These are phyloP conservation scores for Fistulina hepatica DNA, from an alignment of 1,284 basidiomycete species.

Conservation along the genomic window DNA sequence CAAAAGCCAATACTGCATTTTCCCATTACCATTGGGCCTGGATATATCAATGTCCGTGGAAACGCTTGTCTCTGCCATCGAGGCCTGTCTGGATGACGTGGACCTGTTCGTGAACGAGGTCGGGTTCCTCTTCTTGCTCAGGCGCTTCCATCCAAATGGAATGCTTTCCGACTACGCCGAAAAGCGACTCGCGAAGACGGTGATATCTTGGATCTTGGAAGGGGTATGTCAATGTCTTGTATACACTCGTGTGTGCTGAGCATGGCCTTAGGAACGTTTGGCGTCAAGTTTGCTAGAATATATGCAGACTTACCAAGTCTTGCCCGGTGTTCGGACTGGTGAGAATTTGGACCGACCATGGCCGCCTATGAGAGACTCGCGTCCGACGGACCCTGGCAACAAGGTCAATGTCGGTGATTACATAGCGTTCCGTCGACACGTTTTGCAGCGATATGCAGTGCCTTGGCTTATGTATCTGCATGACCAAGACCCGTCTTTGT, in stretches of 20 bases:
- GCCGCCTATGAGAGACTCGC: slow-evolving; percentile 32
- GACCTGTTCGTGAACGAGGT: slow-evolving; percentile 66
- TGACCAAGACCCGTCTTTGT: slow-evolving; percentile 40
- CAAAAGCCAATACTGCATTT: slow-evolving; percentile 34
- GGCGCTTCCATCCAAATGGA: slow-evolving; percentile 62
- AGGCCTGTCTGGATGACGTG: slow-evolving; percentile 56
- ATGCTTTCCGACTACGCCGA: slow-evolving; percentile 60
- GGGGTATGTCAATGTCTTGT: slow-evolving; percentile 36
- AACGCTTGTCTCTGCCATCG: slow-evolving; percentile 58
- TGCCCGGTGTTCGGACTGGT: slow-evolving; percentile 54
- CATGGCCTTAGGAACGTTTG: no score
- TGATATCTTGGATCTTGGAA: slow-evolving; percentile 50
- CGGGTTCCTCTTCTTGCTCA: slow-evolving; percentile 52
- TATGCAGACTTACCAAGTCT: slow-evolving; percentile 36
- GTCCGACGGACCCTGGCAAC: slow-evolving; percentile 30
- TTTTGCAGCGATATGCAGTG: slow-evolving; percentile 41
- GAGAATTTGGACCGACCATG: slow-evolving; percentile 34
- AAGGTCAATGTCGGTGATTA: slow-evolving; percentile 57
- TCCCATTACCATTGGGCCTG: slow-evolving; percentile 58
- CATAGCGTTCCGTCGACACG: slow-evolving; percentile 38
- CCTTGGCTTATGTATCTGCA: slow-evolving; percentile 60
- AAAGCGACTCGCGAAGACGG: slow-evolving; percentile 37
- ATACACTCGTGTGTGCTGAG: slow-evolving; percentile 3
- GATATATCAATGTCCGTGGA: slow-evolving; percentile 67
- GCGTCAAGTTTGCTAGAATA: slow-evolving; percentile 54